Conservation (phyloP, 2,329 filamentous ascomycete species). For the Coleophoma crateriformis region DNA sequence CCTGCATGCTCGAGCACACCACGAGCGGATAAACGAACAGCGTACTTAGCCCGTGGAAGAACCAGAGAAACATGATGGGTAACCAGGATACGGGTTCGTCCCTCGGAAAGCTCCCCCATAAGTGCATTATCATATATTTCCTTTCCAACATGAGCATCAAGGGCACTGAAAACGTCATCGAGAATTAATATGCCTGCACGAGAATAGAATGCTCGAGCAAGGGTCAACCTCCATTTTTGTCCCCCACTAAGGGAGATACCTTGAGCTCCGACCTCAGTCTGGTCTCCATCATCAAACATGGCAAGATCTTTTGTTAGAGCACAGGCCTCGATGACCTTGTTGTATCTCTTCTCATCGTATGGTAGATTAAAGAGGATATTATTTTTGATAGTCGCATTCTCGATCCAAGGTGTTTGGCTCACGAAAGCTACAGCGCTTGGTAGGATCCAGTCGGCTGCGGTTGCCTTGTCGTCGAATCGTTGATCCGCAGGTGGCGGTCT, state of each 20-base stretch:
- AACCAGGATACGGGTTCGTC: slow-evolving; percentile 68
- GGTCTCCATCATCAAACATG: slow-evolving; percentile 68
- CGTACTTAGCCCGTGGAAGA: slow-evolving; percentile 63
- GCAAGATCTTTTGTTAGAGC: slow-evolving; percentile 69
- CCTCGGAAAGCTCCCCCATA: slow-evolving; percentile 60
- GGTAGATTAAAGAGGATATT: slow-evolving; percentile 75
- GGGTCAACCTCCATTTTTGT: slow-evolving; percentile 74
- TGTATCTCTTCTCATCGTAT: slow-evolving; percentile 59
- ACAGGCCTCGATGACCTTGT: slow-evolving; percentile 63
- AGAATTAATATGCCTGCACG: slow-evolving; percentile 68
- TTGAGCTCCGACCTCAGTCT: slow-evolving; percentile 75
- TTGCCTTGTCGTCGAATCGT: slow-evolving; percentile 57
- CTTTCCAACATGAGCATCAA: slow-evolving; percentile 74
- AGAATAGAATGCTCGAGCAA: slow-evolving; percentile 74
- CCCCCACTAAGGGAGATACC: slow-evolving; percentile 79
- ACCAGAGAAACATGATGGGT: slow-evolving; percentile 73
- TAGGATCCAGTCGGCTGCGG: slow-evolving; percentile 56
- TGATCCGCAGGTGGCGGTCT: slow-evolving; percentile 41
- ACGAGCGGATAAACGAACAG: slow-evolving; percentile 66
- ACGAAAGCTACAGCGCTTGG: slow-evolving; percentile 65
- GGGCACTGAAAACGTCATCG: slow-evolving; percentile 74
- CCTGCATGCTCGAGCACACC: slow-evolving; percentile 54
- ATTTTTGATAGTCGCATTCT: slow-evolving; percentile 70
- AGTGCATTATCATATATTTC: slow-evolving; percentile 73
- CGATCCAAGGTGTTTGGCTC: slow-evolving; percentile 76